Evolutionary conservation across 2,329 filamentous ascomycete genomes (phyloP).

Genomic region (Akanthomyces muscarius): DNA sequence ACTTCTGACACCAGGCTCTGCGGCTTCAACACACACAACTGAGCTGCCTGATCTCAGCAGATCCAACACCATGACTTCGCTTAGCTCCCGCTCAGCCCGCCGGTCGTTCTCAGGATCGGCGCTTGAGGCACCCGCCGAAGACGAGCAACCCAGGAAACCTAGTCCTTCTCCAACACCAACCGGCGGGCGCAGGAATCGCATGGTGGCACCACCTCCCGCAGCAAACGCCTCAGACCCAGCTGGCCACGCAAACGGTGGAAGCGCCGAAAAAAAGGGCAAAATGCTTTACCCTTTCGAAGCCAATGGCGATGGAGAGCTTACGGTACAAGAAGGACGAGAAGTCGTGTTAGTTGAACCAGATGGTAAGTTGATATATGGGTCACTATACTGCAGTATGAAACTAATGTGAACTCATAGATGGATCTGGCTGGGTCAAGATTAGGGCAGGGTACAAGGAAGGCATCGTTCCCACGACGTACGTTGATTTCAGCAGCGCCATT

Average conservation of each 20-base stretch:
- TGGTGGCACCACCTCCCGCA: conserved; percentile 82
- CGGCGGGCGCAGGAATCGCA: conserved; percentile 55
- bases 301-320: conserved; percentile 74
- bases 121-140: conserved; percentile 29
- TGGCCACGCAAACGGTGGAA: conserved; percentile 41
- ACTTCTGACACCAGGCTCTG: conserved; percentile 45
- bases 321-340: conserved; percentile 73
- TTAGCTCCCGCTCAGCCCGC: conserved; percentile 78
- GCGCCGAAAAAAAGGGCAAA: conserved; percentile 58
- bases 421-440: conserved; percentile 87
- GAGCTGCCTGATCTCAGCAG: conserved; percentile 68
- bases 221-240: conserved; percentile 71
- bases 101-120: conserved; percentile 66
- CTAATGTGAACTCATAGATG: conserved; percentile 56
- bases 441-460: conserved; percentile 72
- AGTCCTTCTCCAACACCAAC: conserved; percentile 15
- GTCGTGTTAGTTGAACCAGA: conserved; percentile 79
- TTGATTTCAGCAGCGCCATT: conserved; percentile 59
- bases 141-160: conserved; percentile 9
- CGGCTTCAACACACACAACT: conserved; percentile 41
- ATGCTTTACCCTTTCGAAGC: conserved; percentile 89
- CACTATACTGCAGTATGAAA: conserved; percentile 14
- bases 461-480: conserved; percentile 80
- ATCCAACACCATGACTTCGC: conserved; percentile 83
- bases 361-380: conserved; percentile 56